Conservation (phyloP, 768 basidiomycete species). For the Amanita pseudoporphyria region DNA sequence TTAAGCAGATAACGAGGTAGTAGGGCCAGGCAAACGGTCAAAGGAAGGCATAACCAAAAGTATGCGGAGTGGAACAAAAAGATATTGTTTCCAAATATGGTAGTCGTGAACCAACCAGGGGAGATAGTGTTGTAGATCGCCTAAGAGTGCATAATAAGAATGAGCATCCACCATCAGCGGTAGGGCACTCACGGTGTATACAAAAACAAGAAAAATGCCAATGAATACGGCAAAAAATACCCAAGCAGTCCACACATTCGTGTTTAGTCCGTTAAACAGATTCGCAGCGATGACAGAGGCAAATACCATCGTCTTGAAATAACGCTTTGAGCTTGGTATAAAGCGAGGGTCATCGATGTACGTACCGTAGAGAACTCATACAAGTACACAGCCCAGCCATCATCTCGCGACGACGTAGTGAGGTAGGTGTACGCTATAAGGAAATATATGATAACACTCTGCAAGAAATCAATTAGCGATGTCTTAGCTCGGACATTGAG, state of each 20-base stretch:
- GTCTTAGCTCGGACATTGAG: not conserved
- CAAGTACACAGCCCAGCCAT: constrained; percentile 68
- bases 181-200: constrained; percentile 54
- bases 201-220: constrained; percentile 71
- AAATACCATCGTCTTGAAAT: constrained; percentile 67
- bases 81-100: constrained; percentile 64
- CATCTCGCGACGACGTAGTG: constrained; percentile 59
- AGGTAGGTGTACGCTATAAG: constrained; percentile 70
- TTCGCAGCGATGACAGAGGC: constrained; percentile 68
- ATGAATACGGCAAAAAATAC: constrained; percentile 73
- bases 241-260: constrained; percentile 84
- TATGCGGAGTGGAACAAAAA: constrained; percentile 75
- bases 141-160: constrained; percentile 23
- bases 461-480: constrained; percentile 1
- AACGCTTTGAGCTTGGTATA: not conserved
- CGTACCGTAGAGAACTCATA: constrained; percentile 83
- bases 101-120: constrained; percentile 60
- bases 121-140: constrained; percentile 71
- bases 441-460: constrained; percentile 89
- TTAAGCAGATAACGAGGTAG: constrained; percentile 71
- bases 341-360: constrained; percentile 1
- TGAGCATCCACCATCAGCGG: not conserved
- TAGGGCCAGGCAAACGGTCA: constrained; percentile 63
- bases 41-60: constrained; percentile 77
- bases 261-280: constrained; percentile 82